phyloP scores from a whole-genome alignment of 345 rosid genomes.

The thale cress (Arabidopsis thaliana) region DNA sequence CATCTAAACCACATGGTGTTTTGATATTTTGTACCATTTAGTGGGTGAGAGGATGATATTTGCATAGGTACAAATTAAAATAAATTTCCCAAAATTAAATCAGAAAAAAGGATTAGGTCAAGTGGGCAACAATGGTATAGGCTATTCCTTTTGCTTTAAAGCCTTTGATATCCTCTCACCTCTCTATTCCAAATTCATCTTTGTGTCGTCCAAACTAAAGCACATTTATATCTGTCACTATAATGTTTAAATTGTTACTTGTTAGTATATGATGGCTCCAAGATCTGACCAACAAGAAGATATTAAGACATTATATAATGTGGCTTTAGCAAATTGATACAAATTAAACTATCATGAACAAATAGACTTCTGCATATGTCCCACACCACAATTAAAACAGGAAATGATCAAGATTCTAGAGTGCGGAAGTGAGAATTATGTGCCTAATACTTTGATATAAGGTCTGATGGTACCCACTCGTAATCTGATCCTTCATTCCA shows the following conservation, averaged over 20 bases:
- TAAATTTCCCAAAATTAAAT: neutral
- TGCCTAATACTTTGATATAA: neutral
- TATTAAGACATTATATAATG: slow-evolving; percentile 10
- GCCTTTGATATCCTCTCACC: slow-evolving; percentile 28
- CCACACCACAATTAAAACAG: neutral
- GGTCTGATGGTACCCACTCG: neutral
- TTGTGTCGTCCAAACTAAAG: slow-evolving; percentile 34
- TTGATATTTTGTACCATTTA: slow-evolving; percentile 35
- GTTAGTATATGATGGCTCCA: slow-evolving; percentile 29
- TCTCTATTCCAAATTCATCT: slow-evolving; percentile 30
- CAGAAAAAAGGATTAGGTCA: slow-evolving; percentile 21
- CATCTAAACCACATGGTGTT: slow-evolving; percentile 36
- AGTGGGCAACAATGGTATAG: slow-evolving; percentile 31
- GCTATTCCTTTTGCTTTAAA: slow-evolving; percentile 30
- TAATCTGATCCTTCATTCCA: neutral
- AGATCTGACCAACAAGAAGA: slow-evolving; percentile 8
- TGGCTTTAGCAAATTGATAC: slow-evolving; percentile 28
- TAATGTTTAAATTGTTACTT: slow-evolving; percentile 16
- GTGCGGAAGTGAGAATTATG: neutral
- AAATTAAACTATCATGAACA: neutral
- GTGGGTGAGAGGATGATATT: slow-evolving; percentile 35
- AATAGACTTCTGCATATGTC: neutral
- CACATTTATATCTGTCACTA: slow-evolving; percentile 21
- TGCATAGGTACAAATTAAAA: slow-evolving; percentile 6
- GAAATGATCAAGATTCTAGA: neutral